A percentile compares a stretch with the other conserved stretches of the same genome.
Evolutionary conservation across 305 asterid genomes (phyloP).

Genomic region (Fraxinus sp.): DNA sequence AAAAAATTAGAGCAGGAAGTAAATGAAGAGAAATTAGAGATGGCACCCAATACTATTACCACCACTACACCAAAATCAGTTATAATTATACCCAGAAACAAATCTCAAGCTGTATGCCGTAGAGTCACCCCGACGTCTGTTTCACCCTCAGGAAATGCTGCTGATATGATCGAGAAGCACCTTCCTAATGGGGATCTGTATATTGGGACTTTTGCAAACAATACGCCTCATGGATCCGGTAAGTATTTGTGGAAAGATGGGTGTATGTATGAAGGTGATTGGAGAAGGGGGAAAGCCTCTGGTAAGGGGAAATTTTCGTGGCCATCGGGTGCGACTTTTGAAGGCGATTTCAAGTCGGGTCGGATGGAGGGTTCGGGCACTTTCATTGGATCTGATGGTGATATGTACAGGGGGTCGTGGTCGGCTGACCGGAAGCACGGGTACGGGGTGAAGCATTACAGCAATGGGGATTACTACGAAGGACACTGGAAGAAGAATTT

Average conservation of each 20-base stretch:
- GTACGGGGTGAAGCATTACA: conserved; percentile 55
- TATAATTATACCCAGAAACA: conserved; percentile 53
- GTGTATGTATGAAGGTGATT: conserved; percentile 78
- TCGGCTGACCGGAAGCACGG: conserved; percentile 66
- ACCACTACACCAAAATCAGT: conserved; percentile 63
- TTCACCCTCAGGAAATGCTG: conserved; percentile 16
- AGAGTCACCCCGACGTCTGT: conserved; percentile 52
- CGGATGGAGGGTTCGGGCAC: conserved; percentile 81
- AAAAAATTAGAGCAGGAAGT: conserved; percentile 26
- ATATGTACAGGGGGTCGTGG: conserved; percentile 62
- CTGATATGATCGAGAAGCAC: conserved; percentile 43
- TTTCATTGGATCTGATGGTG: conserved; percentile 68
- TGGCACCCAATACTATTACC: conserved; percentile 30
- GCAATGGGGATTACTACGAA: conserved; percentile 68
- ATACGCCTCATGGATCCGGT: conserved; percentile 72
- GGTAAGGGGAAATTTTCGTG: conserved; percentile 71
- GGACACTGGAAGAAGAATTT: conserved; percentile 66
- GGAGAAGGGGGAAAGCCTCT: conserved; percentile 78
- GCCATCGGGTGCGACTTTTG: conserved; percentile 77
- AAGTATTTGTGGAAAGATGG: conserved; percentile 81
- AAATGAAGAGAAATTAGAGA: conserved; percentile 20
- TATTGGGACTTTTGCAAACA: conserved; percentile 53
- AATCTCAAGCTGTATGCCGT: conserved; percentile 60
- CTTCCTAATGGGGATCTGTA: conserved; percentile 82
- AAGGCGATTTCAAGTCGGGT: conserved; percentile 73